Percentiles rank a stretch among this genome's conserved stretches.
These are phyloP conservation scores for Backusella psychrophila DNA, from an alignment of 192 early-diverging fungal species.

Conservation along the genomic window DNA sequence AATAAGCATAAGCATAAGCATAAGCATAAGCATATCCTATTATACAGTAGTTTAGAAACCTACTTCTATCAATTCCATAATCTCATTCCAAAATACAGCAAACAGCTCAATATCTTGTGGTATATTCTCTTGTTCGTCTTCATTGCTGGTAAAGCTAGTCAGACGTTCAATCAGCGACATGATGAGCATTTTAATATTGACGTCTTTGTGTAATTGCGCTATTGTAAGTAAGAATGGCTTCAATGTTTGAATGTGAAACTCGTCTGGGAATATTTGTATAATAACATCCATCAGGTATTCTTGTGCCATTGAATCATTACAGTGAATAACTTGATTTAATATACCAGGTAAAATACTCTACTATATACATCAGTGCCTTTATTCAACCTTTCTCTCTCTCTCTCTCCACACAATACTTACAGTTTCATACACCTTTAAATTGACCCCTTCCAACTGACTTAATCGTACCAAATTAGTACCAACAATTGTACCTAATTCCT, in stretches of 20 bases:
- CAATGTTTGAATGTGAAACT: constrained; percentile 92
- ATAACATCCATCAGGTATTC: constrained; percentile 99
- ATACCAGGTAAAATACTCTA: constrained; percentile 86
- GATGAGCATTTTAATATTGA: constrained; percentile 96
- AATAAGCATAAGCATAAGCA: not conserved
- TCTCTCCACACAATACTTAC: constrained; percentile 29
- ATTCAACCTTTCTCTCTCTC: not conserved
- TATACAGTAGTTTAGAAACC: not conserved
- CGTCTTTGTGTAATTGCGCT: constrained; percentile 84
- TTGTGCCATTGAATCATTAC: constrained; percentile 96
- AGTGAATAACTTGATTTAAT: constrained; percentile 94
- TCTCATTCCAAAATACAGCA: constrained; percentile 95
- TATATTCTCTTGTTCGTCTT: constrained; percentile 62
- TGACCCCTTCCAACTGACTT: constrained; percentile 86
- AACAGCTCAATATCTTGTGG: constrained; percentile 88
- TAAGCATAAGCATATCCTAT: not conserved
- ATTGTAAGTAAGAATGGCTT: constrained; percentile 86
- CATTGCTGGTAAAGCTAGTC: constrained; percentile 83
- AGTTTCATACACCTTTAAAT: constrained; percentile 79
- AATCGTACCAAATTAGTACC: constrained; percentile 97
- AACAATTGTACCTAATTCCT: constrained; percentile 91
- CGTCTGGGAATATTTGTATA: constrained; percentile 96
- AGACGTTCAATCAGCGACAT: constrained; percentile 94
- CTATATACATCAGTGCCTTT: not conserved
- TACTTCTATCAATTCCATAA: constrained; percentile 87